These are phyloP conservation scores for Anthostomella pinea DNA, from an alignment of 2,329 filamentous ascomycete species.

Conservation along the genomic window DNA sequence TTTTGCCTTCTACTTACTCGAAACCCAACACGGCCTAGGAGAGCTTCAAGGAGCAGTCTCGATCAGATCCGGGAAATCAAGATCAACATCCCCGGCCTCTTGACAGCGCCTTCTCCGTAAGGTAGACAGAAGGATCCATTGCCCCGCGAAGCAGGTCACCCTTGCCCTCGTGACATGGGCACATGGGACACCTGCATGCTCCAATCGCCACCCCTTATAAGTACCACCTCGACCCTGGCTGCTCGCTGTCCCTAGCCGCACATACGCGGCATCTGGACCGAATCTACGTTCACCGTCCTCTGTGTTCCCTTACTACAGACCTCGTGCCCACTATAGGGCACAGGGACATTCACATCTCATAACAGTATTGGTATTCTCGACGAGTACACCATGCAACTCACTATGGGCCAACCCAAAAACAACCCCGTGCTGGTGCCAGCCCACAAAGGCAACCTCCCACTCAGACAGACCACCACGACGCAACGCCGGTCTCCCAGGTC, in stretches of 20 bases:
- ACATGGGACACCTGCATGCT: conserved; percentile 17
- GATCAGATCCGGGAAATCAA: too few relatives aligned
- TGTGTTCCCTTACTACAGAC: too few relatives aligned
- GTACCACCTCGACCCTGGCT: conserved; percentile 8
- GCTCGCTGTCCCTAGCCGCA: conserved; percentile 3
- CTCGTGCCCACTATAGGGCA: too few relatives aligned
- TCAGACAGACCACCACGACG: too few relatives aligned
- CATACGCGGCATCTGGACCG: conserved; percentile 2
- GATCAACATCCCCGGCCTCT: too few relatives aligned
- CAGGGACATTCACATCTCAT: not conserved
- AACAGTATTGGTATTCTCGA: not conserved
- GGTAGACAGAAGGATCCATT: too few relatives aligned
- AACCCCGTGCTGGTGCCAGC: conserved; percentile 5
- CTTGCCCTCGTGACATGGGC: too few relatives aligned
- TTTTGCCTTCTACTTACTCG: too few relatives aligned
- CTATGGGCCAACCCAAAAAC: conserved; percentile 14
- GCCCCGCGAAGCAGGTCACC: too few relatives aligned
- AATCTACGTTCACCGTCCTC: conserved; percentile 1
- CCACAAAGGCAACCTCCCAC: conserved; percentile 10
- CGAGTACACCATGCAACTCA: conserved; percentile 8
- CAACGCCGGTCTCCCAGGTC: conserved; percentile 21
- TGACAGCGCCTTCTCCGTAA: too few relatives aligned
- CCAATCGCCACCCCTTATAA: conserved; percentile 12
- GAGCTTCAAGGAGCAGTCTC: too few relatives aligned
- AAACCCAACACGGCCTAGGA: too few relatives aligned